Evolutionary conservation across 495 filamentous ascomycete species (phyloP), one percentile per base, ranked within the genome.

Genomic region (Penicillium soppii): DNA sequence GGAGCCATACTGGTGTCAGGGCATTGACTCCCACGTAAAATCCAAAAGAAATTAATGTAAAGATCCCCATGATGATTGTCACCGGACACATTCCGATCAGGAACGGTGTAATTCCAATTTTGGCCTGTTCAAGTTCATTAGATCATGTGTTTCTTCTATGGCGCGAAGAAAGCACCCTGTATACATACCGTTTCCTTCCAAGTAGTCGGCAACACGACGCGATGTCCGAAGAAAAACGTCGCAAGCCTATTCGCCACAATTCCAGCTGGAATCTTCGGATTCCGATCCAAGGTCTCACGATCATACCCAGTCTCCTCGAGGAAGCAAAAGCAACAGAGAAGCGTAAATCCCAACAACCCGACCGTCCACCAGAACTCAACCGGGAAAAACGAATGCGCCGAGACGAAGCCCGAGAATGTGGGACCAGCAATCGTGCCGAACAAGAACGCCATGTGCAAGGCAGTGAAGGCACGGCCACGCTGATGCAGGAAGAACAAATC

Each of bases 291-390:
- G 21, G 41, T 9, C 7, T 48, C 50, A 1, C 69, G 63, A 21
- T 64, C 52, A 39, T 61, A 74, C 0, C 58, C 59, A 0, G 76
- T 80, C 27, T 82, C 76, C 46, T 80, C 72, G 5, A 78, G 59
- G 46, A 74, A 73, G 23, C 66, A 35, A 27, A 80, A 72, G 7
- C 74, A 65, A n/a, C 70, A 57, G 16, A 78, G 59, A 15, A 73
- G 62, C 6, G 73, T 61, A 19, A 70, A 60, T 3, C 68, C 74
- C 1, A 73, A 51, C 0, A 74, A 47, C 7, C 64, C 73, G 1
- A 79, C 61, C 1, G 71, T 73, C 77, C 77, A 81, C 77, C 79
- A 82, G 59, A 76, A 79, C 47, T 72, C 67, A 6, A 72, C 59
- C 0, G 68, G 65, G 67, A 75, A 81, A 13, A 68, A 67, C 0